These are phyloP conservation scores for Podaxis carcinomalis DNA, from an alignment of 768 basidiomycete species.

Conservation along the genomic window DNA sequence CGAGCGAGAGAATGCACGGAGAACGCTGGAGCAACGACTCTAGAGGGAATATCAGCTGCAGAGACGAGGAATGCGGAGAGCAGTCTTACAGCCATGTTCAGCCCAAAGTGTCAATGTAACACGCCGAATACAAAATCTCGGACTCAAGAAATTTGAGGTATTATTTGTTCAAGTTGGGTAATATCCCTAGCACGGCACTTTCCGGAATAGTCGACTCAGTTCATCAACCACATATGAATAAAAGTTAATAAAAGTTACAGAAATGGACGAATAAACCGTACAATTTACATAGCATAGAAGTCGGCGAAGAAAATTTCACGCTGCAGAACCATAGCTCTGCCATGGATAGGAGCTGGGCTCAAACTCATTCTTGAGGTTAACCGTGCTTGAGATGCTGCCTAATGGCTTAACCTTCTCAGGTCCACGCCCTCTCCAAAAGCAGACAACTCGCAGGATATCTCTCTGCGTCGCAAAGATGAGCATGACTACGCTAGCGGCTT, in stretches of 20 bases:
- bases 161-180: constrained; percentile 29
- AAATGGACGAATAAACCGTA: neutral
- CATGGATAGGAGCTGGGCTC: neutral
- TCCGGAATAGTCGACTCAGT: neutral
- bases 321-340: neutral
- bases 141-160: constrained; percentile 30
- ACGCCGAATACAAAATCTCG: constrained; percentile 16
- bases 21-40: constrained; percentile 41
- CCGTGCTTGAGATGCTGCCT: constrained; percentile 1
- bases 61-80: neutral
- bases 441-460: constrained; percentile 32
- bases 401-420: constrained; percentile 9
- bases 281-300: neutral
- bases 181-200: constrained; percentile 11
- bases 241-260: neutral
- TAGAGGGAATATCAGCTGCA: constrained; percentile 16
- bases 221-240: neutral
- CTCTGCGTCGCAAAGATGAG: constrained; percentile 44
- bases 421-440: constrained; percentile 28
- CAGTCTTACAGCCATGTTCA: constrained; percentile 39
- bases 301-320: neutral
- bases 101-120: constrained; percentile 18
- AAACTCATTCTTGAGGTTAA: constrained; percentile 17
- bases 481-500: constrained; percentile 40
- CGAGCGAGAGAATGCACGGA: constrained; percentile 40